Conservation (phyloP, 208 protist genomes). For the Angomonas deanei region DNA sequence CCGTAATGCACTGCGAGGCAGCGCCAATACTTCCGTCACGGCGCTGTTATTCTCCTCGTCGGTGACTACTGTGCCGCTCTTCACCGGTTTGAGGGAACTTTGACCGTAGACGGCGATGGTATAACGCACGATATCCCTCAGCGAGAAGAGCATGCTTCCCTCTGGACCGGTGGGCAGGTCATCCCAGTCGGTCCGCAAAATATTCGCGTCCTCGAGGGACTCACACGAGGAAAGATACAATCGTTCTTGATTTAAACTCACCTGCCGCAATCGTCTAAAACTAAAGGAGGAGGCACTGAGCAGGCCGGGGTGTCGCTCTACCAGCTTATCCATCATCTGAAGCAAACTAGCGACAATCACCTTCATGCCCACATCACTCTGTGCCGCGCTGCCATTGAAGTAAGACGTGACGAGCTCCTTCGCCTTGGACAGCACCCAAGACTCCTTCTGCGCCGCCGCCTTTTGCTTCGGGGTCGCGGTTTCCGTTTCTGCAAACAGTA, state of each 20-base stretch:
- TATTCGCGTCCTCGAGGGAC: background rate
- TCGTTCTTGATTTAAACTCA: too few species aligned
- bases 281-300: constrained; percentile 13
- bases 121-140: constrained; percentile 44
- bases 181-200: too few species aligned
- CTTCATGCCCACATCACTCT: constrained; percentile 21
- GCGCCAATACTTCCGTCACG: constrained; percentile 35
- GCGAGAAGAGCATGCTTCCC: too few species aligned
- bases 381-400: background rate
- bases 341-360: constrained; percentile 27
- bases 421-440: background rate
- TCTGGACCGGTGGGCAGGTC: too few species aligned
- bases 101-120: constrained; percentile 62
- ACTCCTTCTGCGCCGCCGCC: background rate
- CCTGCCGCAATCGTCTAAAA: constrained; percentile 15
- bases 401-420: constrained; percentile 11
- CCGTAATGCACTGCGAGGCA: constrained; percentile 32
- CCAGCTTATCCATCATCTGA: constrained; percentile 27
- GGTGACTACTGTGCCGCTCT: too few species aligned
- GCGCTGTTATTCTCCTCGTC: constrained; percentile 28
- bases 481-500: background rate
- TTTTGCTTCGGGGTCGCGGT: background rate
- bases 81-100: too few species aligned
- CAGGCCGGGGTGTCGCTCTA: constrained; percentile 23
- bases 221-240: background rate